Base-by-base conservation (phyloP, 2,329 filamentous ascomycete species). In the Beauveria sp. region DNA sequence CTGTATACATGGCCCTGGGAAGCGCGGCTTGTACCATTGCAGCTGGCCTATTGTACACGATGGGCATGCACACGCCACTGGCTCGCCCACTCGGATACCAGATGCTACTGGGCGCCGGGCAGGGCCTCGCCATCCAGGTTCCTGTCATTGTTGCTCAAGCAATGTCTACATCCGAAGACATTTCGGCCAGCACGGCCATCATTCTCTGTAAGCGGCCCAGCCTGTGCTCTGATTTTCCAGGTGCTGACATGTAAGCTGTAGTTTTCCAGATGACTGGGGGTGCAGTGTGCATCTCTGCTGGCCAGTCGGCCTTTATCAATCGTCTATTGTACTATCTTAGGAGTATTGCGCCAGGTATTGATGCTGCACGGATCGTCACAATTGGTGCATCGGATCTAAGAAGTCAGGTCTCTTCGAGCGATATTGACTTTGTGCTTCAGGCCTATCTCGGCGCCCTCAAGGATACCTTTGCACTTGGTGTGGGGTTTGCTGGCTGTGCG, bases 81-180 rank as follows among this genome's bases (percentile, higher is more conserved):
- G 55, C 46, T 22, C 55, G 34, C n/a, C 44, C 43, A 24, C 20
- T 59, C 1, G 55, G 55, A 20, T 59, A 59, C 24, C 55, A 59
- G 22, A 52, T 59, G 37, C 34, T 59, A 0, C 5, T 59, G 12
- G 55, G 55, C 12, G 34, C 44, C 3, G 55, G 55, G n/a, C 44
- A 50, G 5, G 55, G 55, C 20, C 44, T 50, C n/a, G 46, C 44
- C 8, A 59, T 59, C 14, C 55, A 59, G 46, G 44, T 59, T 30
- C 55, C 55, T 6, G 55, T 59, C 30, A 59, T 59, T 30, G 47
- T 52, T 20, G 55, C 55, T 2, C 55, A 59, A 43, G 55, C 55
- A 26, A 50, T 59, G 30, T 50, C 46, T 22, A 24, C 44, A 7
- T 20, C 55, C 3, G 44, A 41, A 34, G 55, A 59, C 24, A 59